A percentile compares a stretch with the other conserved stretches of the same genome.
These are phyloP conservation scores for Rhizoclosmatium sp. DNA, from an alignment of 192 early-diverging fungal genomes.

Conservation along the genomic window DNA sequence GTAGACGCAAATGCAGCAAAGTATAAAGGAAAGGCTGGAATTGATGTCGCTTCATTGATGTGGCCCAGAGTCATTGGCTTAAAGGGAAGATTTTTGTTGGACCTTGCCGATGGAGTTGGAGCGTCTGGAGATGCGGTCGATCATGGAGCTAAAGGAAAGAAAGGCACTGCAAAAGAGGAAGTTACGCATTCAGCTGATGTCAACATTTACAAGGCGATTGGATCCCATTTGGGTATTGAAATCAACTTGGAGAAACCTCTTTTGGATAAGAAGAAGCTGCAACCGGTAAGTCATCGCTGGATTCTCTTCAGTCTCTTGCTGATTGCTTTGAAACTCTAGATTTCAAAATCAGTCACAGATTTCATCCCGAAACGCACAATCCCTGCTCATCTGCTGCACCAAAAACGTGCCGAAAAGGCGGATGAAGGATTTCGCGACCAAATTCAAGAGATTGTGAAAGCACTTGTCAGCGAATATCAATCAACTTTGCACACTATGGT, in stretches of 20 bases:
- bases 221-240: slow-evolving; percentile 53
- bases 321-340: slow-evolving; percentile 37
- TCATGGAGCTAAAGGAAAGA: not conserved
- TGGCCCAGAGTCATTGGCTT: slow-evolving; percentile 61
- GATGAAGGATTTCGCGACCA: slow-evolving; percentile 56
- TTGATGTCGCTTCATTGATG: slow-evolving; percentile 57
- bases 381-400: slow-evolving; percentile 47
- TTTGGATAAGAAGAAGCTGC: slow-evolving; percentile 64
- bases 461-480: slow-evolving; percentile 60
- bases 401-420: slow-evolving; percentile 59
- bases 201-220: slow-evolving; percentile 55
- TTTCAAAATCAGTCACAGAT: slow-evolving; percentile 63
- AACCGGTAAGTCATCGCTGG: slow-evolving; percentile 50
- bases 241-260: slow-evolving; percentile 57
- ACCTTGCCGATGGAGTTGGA: slow-evolving; percentile 14
- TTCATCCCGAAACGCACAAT: slow-evolving; percentile 61
- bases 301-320: not conserved
- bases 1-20: slow-evolving; percentile 52
- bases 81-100: slow-evolving; percentile 42
- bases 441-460: slow-evolving; percentile 58
- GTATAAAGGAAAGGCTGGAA: slow-evolving; percentile 49
- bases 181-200: slow-evolving; percentile 16
- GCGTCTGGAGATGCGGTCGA: slow-evolving; percentile 1
- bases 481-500: slow-evolving; percentile 9
- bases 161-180: slow-evolving; percentile 22